Evolutionary conservation across 208 protist genomes (phyloP).

Genomic region (Trichomonas gallinae): DNA sequence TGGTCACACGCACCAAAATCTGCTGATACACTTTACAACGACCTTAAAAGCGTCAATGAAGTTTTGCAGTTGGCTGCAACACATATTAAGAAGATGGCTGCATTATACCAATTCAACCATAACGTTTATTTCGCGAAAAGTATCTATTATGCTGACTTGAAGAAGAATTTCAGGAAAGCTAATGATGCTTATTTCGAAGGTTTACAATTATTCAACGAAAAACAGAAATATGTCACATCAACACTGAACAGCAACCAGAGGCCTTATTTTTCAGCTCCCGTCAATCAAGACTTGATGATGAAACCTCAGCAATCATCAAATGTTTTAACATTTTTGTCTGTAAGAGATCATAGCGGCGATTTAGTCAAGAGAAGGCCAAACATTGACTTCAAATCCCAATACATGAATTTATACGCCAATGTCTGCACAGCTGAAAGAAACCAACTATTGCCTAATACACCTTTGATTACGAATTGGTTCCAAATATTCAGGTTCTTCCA

Average conservation of each 20-base stretch:
- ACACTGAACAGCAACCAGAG: background rate
- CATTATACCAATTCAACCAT: background rate
- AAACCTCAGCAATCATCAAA: background rate
- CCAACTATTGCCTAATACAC: background rate
- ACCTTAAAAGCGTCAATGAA: background rate
- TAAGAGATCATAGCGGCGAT: background rate
- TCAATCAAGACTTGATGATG: background rate
- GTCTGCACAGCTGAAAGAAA: background rate
- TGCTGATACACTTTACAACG: background rate
- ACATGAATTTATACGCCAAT: background rate
- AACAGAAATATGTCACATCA: background rate
- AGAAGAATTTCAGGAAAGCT: background rate
- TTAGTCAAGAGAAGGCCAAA: background rate
- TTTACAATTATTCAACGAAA: background rate
- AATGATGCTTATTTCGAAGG: background rate
- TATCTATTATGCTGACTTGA: background rate
- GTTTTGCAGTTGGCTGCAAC: background rate
- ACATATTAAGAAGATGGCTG: background rate
- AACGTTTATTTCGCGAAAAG: background rate
- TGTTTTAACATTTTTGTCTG: background rate
- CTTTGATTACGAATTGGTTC: background rate
- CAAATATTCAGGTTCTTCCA: background rate
- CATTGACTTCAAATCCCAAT: background rate
- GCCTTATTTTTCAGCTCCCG: background rate
- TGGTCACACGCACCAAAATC: background rate